Percentiles rank a stretch among this genome's conserved stretches.
These are phyloP conservation scores for Earliella scabrosa DNA, from an alignment of 1,284 basidiomycete genomes.

Conservation along the genomic window DNA sequence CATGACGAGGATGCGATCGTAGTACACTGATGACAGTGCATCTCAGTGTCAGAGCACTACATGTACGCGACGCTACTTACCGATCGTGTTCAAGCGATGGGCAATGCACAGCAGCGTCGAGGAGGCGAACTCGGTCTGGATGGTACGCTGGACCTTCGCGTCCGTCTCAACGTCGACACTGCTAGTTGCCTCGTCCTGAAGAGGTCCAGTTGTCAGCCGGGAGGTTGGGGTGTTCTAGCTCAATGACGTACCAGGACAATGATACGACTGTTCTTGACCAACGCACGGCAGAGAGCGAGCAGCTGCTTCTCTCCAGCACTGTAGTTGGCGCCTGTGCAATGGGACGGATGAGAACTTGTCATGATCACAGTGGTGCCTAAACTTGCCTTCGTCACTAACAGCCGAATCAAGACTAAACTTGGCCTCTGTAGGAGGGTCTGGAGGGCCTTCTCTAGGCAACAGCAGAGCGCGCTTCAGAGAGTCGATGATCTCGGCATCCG, in stretches of 20 bases:
- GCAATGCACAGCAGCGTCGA: constrained; percentile 76
- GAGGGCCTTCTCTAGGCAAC: constrained; percentile 52
- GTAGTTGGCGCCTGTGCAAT: constrained; percentile 63
- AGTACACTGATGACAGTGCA: constrained; percentile 51
- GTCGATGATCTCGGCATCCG: constrained; percentile 57
- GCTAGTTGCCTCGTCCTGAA: constrained; percentile 79
- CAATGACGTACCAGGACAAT: constrained; percentile 61
- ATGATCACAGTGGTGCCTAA: not conserved
- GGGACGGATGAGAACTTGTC: not conserved
- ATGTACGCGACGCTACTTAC: too few species aligned
- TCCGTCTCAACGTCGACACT: constrained; percentile 86
- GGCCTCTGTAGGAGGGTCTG: constrained; percentile 53
- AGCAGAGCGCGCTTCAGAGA: constrained; percentile 64
- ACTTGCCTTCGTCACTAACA: constrained; percentile 64
- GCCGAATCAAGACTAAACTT: constrained; percentile 71
- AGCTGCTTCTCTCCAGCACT: constrained; percentile 82
- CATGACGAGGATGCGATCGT: constrained; percentile 81
- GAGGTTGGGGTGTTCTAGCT: not conserved
- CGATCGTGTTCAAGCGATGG: constrained; percentile 79
- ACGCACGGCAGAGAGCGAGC: constrained; percentile 71
- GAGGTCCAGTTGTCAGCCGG: not conserved
- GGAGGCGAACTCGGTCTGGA: constrained; percentile 69
- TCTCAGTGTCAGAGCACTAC: not conserved
- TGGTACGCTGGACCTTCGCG: constrained; percentile 75
- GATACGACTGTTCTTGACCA: constrained; percentile 72